These are phyloP conservation scores for Thielaviopsis ethacetica DNA, from an alignment of 2,329 filamentous ascomycete species.

Conservation along the genomic window DNA sequence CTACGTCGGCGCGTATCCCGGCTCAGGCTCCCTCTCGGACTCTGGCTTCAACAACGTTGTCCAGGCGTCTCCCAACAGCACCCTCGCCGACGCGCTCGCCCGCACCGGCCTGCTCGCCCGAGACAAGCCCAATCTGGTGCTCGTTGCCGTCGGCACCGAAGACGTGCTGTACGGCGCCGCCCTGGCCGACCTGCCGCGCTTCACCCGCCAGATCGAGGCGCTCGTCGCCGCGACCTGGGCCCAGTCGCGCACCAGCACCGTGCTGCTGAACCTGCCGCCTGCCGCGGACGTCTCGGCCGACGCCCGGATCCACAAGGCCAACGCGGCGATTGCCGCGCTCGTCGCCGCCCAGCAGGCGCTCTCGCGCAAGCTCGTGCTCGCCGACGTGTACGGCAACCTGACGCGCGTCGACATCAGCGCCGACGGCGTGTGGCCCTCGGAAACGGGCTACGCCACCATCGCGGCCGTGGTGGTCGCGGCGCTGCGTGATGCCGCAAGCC, in stretches of 20 bases:
- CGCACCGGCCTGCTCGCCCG: constrained; percentile 17
- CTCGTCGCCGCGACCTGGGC: constrained; percentile 19
- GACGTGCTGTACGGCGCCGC: constrained; percentile 14
- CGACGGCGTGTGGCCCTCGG: constrained; percentile 21
- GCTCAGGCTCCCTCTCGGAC: constrained; percentile 21
- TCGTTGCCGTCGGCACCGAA: constrained; percentile 25
- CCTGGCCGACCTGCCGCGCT: constrained; percentile 16
- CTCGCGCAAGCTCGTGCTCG: constrained; percentile 18
- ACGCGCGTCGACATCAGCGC: constrained; percentile 15
- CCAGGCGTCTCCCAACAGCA: constrained; percentile 22
- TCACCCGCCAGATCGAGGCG: constrained; percentile 16
- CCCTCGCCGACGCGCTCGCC: constrained; percentile 19
- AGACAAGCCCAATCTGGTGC: constrained; percentile 21
- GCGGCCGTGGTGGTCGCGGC: constrained; percentile 18
- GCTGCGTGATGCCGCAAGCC: constrained; percentile 16
- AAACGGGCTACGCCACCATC: constrained; percentile 22
- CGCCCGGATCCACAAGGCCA: constrained; percentile 16
- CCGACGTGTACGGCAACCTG: constrained; percentile 20
- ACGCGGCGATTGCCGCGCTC: constrained; percentile 17
- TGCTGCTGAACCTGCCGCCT: constrained; percentile 19
- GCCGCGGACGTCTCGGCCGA: constrained; percentile 16
- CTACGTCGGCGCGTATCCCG: constrained; percentile 22
- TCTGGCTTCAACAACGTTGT: constrained; percentile 21
- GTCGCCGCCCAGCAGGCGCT: constrained; percentile 13
- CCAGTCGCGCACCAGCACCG: constrained; percentile 18